Evolutionary conservation across 345 rosid species (phyloP).

Genomic region (Salix suchowensis): DNA sequence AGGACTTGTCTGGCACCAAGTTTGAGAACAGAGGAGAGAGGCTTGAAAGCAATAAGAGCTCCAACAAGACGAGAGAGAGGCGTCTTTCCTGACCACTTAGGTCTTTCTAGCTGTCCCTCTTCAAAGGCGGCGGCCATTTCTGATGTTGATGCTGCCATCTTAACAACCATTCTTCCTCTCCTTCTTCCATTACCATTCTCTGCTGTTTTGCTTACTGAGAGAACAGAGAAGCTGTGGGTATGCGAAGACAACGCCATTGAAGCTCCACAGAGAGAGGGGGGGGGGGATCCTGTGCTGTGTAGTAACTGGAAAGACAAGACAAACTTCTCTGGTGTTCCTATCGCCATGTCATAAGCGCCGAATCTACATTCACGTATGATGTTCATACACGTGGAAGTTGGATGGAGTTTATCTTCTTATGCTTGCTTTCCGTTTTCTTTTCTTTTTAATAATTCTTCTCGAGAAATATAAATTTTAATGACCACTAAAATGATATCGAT

Average conservation of each 20-base stretch:
- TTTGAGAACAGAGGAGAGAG: constrained; percentile 50
- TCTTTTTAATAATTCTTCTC: no score
- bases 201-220: constrained; percentile 8
- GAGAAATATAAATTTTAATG: no score
- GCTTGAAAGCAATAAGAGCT: constrained; percentile 55
- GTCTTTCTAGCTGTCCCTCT: constrained; percentile 51
- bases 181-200: constrained; percentile 6
- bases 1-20: constrained; percentile 64
- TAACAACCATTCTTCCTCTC: not conserved
- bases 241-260: constrained; percentile 36
- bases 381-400: not conserved
- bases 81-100: constrained; percentile 64
- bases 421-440: no score
- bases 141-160: constrained; percentile 20
- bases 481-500: no score
- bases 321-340: not conserved
- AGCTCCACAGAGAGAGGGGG: not conserved
- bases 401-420: not conserved
- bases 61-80: constrained; percentile 53
- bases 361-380: not conserved
- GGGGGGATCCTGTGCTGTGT: no score
- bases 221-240: constrained; percentile 19
- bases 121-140: constrained; percentile 25
- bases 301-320: no score
- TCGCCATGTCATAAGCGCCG: not conserved